These are phyloP conservation scores for Spizellomyces sp. DNA, from an alignment of 192 early-diverging fungal species.

Conservation along the genomic window DNA sequence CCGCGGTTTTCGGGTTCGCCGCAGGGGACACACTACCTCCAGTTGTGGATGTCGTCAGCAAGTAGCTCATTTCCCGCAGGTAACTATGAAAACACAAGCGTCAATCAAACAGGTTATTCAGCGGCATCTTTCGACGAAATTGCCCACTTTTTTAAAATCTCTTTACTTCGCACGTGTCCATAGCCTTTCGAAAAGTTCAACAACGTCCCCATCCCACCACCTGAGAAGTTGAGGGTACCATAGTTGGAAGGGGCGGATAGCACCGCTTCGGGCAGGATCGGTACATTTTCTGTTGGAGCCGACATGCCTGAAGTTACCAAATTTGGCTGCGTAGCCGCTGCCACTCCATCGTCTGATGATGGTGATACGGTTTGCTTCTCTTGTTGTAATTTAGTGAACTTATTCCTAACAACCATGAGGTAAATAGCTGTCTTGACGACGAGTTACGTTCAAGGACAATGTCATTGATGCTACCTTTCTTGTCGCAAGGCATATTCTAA, in stretches of 20 bases:
- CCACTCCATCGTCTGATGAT: background rate
- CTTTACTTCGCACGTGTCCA: conserved; percentile 61
- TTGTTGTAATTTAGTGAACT: conserved; percentile 7
- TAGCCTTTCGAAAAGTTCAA: conserved; percentile 57
- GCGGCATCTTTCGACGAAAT: background rate
- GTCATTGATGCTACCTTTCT: conserved; percentile 60
- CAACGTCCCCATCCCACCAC: conserved; percentile 20
- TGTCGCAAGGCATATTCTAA: conserved; percentile 77
- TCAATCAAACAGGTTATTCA: background rate
- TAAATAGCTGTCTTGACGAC: no score
- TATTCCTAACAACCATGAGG: background rate
- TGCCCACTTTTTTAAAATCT: conserved; percentile 72
- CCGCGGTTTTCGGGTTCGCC: no score
- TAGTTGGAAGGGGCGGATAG: conserved; percentile 29
- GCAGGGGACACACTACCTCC: no score
- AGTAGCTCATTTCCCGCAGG: conserved; percentile 46
- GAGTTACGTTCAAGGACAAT: no score
- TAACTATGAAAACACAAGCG: conserved; percentile 34
- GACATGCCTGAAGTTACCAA: no score
- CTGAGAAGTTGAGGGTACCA: conserved; percentile 24
- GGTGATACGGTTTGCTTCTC: background rate
- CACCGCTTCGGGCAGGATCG: conserved; percentile 16
- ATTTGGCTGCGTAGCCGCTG: no score
- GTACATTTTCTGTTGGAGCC: background rate
- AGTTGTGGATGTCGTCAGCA: conserved; percentile 33